phyloP scores from a whole-genome alignment of 1,284 basidiomycete genomes.

The Xanthoconium separans region DNA sequence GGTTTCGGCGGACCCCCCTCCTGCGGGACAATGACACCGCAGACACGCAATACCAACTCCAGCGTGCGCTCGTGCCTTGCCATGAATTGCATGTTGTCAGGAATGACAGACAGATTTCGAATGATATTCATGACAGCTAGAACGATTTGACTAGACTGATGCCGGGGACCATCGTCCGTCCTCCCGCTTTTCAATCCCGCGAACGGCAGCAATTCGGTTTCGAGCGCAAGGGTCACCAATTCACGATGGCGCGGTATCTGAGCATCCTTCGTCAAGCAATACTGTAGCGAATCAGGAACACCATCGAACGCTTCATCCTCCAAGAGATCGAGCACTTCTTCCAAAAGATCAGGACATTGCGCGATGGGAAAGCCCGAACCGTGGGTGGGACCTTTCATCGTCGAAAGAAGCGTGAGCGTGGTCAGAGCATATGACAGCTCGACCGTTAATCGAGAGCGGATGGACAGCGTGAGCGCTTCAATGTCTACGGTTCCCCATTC shows the following conservation, averaged over 20 bases:
- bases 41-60: slow-evolving; percentile 68
- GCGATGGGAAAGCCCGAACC: slow-evolving; percentile 72
- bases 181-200: slow-evolving; percentile 48
- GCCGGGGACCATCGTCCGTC: slow-evolving; percentile 48
- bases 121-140: slow-evolving; percentile 79
- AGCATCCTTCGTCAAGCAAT: slow-evolving; percentile 32
- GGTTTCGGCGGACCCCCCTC: slow-evolving; percentile 45
- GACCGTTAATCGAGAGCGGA: slow-evolving; percentile 80
- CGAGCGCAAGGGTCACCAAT: slow-evolving; percentile 57
- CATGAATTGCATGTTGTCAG: slow-evolving; percentile 73
- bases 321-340: slow-evolving; percentile 85
- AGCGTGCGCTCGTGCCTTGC: slow-evolving; percentile 65
- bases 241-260: slow-evolving; percentile 62
- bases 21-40: slow-evolving; percentile 42
- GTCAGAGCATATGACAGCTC: slow-evolving; percentile 92
- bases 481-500: slow-evolving; percentile 90
- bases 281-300: slow-evolving; percentile 40
- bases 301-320: slow-evolving; percentile 79
- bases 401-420: slow-evolving; percentile 83
- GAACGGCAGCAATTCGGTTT: slow-evolving; percentile 58
- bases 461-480: slow-evolving; percentile 84
- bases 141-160: slow-evolving; percentile 68
- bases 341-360: slow-evolving; percentile 80
- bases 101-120: slow-evolving; percentile 78
- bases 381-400: slow-evolving; percentile 62